Percentiles rank a stretch among this genome's conserved stretches.
phyloP scores from a whole-genome alignment of 139 green algal species.

The Chlorella sp. region DNA sequence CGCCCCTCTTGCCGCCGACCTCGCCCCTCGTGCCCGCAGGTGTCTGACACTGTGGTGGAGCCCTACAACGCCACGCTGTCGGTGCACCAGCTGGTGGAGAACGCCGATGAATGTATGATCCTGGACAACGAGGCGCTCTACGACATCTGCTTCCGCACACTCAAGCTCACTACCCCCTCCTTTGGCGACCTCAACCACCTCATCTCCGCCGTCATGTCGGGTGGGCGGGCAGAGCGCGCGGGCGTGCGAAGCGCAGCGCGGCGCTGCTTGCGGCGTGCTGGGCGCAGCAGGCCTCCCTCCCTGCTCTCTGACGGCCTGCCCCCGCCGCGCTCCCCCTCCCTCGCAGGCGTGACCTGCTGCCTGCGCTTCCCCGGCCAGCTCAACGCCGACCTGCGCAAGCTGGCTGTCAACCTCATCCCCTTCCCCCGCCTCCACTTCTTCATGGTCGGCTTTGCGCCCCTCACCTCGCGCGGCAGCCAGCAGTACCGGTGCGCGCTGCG shows the following conservation, averaged over 20 bases:
- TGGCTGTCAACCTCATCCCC: conserved; percentile 99
- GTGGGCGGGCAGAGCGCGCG: not conserved
- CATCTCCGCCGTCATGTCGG: conserved; percentile 99
- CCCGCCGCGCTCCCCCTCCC: not conserved
- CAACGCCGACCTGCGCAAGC: conserved; percentile 98
- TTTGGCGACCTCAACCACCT: conserved; percentile 99
- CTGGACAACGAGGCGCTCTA: conserved; percentile 98
- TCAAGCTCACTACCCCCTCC: conserved; percentile 98
- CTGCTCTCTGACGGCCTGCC: no score
- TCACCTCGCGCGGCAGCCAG: conserved; percentile 95
- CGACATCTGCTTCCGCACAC: conserved; percentile 99
- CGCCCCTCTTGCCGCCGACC: not conserved
- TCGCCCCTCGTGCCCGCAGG: conserved; percentile 12
- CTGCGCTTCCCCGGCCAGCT: conserved; percentile 99
- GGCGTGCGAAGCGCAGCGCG: not conserved
- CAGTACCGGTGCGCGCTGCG: conserved; percentile 95
- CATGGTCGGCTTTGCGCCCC: conserved; percentile 96
- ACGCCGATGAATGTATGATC: conserved; percentile 99
- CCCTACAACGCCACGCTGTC: conserved; percentile 99
- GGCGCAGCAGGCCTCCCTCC: no score
- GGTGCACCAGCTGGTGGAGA: conserved; percentile 99
- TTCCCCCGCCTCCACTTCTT: conserved; percentile 99
- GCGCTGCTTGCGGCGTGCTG: no score
- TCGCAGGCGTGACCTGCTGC: conserved; percentile 95
- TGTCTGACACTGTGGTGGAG: conserved; percentile 99